A percentile compares a stretch with the other conserved stretches of the same genome.
Conservation (phyloP, 768 basidiomycete genomes). For the Tulasnella sp. region DNA sequence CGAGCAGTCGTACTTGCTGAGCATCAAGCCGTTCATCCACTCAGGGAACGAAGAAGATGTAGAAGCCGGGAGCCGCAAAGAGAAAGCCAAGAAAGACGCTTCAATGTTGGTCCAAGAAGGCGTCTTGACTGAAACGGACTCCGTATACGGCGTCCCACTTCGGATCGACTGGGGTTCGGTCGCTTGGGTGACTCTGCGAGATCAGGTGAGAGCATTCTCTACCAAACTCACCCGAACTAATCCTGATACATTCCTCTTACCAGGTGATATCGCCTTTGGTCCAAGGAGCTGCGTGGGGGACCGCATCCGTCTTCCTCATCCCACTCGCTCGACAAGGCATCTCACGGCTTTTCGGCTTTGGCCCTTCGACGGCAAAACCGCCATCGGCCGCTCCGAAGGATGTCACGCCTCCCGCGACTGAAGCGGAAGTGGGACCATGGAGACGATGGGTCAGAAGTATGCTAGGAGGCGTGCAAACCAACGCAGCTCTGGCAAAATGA, state of each 20-base stretch:
- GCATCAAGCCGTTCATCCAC: constrained; percentile 18
- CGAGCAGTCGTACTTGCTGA: constrained; percentile 18
- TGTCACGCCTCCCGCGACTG: not conserved
- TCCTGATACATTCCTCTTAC: not conserved
- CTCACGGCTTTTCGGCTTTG: not conserved
- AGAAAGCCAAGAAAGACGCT: not conserved
- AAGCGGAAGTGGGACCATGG: not conserved
- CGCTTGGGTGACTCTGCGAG: constrained; percentile 16
- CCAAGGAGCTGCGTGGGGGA: constrained; percentile 13
- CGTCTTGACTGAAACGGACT: not conserved
- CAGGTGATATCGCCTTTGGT: constrained; percentile 12
- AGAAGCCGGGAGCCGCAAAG: not conserved
- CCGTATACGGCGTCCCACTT: constrained; percentile 14
- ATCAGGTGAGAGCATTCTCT: constrained; percentile 15
- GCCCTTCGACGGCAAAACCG: not conserved
- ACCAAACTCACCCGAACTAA: not conserved
- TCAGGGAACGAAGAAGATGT: not conserved
- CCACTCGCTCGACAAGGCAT: not conserved
- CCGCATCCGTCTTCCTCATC: not conserved
- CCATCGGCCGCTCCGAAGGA: not conserved
- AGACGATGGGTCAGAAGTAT: not conserved
- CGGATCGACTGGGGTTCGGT: constrained; percentile 17
- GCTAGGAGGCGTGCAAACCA: not conserved
- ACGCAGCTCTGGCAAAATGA: not conserved
- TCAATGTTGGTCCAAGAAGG: not conserved